Evolutionary conservation across 2,329 filamentous ascomycete genomes (phyloP), one percentile per base, ranked within the genome.

Genomic region (Podosphaera fusca): DNA sequence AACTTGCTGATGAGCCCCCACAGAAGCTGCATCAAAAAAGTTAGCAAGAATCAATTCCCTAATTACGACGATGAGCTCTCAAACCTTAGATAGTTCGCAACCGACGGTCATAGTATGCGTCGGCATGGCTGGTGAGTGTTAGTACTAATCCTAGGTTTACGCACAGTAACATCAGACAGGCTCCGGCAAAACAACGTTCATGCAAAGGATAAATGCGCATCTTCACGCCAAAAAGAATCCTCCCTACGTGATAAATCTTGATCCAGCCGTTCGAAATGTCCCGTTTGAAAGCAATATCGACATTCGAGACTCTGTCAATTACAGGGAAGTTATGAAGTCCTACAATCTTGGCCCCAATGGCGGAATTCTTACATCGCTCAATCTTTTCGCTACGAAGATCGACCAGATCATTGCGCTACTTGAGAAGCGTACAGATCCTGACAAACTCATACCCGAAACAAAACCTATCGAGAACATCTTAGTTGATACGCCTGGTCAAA

Each of bases 291-390:
- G 85, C 69, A 98, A 98, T 71, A 96, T 98, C 71, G 92, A 98
- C 71, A 98, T 98, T 64, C 87, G 94, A 66, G 92, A 98, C 71
- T 92, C 86, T 33, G 90, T 98, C 69, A 95, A 98, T 77, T 98
- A 98, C 75, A 92, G 95, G 69, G 90, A 98, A 71, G 92, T 98
- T 61, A 98, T 98, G 94, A 94, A 90, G 72, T 89, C 96, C 72
- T 96, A 95, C 71, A 95, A 95, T 67, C 79, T 98, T 0, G 92
- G 92, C 0, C 92, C 92, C 7, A 98, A 98, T 72, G 92, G 92
- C 56, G 94, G 89, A 52, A 98, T 98, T 66, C 73, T 98, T 63
- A 98, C 94, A 1, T 92, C 86, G 9, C 74, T 98, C 54, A 98
- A 98, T 69, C 79, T 98, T 33, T 98, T 98, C 69, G 87, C 89